Conservation (phyloP, 164 flowering plant genomes). For the Chloranthus sessilifolius region DNA sequence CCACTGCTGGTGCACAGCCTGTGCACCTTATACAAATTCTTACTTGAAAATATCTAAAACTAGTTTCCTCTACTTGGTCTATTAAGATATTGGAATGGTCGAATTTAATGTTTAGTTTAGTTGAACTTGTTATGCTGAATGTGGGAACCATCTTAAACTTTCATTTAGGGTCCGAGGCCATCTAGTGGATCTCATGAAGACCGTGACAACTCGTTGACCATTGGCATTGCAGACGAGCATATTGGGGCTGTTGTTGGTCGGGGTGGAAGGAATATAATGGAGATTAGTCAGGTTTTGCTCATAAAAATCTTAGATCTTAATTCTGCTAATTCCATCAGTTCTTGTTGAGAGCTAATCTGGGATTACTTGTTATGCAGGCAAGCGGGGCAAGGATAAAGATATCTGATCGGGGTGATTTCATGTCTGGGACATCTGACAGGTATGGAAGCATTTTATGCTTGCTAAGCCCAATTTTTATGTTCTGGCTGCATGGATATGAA, state of each 20-base stretch:
- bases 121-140: too few species aligned
- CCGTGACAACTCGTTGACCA: slow-evolving; percentile 57
- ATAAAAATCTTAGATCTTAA: neutral
- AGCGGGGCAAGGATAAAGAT: slow-evolving; percentile 95
- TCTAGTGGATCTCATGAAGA: slow-evolving; percentile 50
- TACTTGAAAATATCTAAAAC: too few species aligned
- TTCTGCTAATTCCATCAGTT: neutral
- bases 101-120: too few species aligned
- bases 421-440: slow-evolving; percentile 91
- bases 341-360: too few species aligned
- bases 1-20: too few species aligned
- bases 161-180: slow-evolving; percentile 10
- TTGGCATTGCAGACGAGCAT: slow-evolving; percentile 91
- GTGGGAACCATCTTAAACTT: too few species aligned
- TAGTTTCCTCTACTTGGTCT: too few species aligned
- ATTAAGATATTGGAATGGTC: too few species aligned
- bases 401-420: slow-evolving; percentile 94
- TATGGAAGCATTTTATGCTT: slow-evolving; percentile 26
- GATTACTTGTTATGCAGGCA: slow-evolving; percentile 43
- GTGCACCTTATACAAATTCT: too few species aligned
- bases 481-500: neutral
- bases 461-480: neutral
- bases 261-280: slow-evolving; percentile 84
- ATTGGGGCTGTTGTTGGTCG: slow-evolving; percentile 93
- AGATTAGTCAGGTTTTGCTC: slow-evolving; percentile 73